Evolutionary conservation across 1,284 basidiomycete species (phyloP).

Genomic region (Leccinum ambiguum): DNA sequence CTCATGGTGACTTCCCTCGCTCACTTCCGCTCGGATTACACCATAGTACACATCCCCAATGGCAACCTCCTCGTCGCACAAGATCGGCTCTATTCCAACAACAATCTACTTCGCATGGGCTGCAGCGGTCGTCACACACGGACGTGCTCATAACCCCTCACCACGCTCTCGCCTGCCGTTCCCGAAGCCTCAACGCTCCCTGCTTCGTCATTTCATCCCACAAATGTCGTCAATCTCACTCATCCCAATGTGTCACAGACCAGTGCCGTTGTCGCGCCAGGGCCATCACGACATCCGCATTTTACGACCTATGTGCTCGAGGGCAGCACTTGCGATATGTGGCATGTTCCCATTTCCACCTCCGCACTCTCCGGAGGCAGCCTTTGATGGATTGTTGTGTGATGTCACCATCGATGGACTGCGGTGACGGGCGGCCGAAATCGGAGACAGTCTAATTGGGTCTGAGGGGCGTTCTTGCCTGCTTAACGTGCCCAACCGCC

Average conservation of each 20-base stretch:
- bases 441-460: conserved; percentile 59
- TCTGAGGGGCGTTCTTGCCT: conserved; percentile 51
- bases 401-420: conserved; percentile 72
- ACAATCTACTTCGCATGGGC: conserved; percentile 76
- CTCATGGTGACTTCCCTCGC: conserved; percentile 81
- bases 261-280: conserved; percentile 8
- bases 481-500: conserved; percentile 6
- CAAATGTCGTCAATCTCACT: conserved; percentile 9
- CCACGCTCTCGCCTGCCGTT: conserved; percentile 28
- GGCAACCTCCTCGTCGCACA: conserved; percentile 63
- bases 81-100: conserved; percentile 73
- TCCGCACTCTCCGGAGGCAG: conserved; percentile 26
- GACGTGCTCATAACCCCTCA: conserved; percentile 30
- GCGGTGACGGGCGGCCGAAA: conserved; percentile 59
- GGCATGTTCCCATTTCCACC: conserved; percentile 50
- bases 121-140: conserved; percentile 58
- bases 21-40: conserved; percentile 81
- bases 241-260: conserved; percentile 20
- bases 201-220: conserved; percentile 22
- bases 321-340: conserved; percentile 62
- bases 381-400: conserved; percentile 67
- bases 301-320: conserved; percentile 59
- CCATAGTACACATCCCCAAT: conserved; percentile 63
- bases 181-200: conserved; percentile 20
- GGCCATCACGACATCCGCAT: conserved; percentile 30